These are phyloP conservation scores for Helianthus annuus DNA, from an alignment of 129 eudicot species.

Conservation along the genomic window DNA sequence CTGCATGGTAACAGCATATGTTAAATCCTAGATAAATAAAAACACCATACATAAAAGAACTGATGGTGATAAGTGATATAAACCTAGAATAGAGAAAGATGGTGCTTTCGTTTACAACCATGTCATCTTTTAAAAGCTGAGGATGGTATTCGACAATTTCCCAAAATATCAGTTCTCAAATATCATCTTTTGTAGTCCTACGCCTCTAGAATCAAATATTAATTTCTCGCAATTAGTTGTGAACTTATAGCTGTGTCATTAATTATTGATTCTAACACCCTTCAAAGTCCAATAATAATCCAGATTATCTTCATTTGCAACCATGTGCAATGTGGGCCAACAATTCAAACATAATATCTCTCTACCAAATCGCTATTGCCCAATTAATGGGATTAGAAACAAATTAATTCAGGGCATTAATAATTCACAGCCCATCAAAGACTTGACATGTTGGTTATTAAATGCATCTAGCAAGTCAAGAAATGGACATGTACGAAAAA, in stretches of 20 bases:
- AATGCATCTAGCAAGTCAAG: conserved; percentile 26
- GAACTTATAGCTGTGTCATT: not conserved
- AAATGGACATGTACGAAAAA: conserved; percentile 20
- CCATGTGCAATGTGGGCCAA: conserved; percentile 7
- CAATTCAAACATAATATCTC: conserved; percentile 6
- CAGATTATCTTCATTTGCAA: not conserved
- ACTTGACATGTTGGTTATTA: conserved; percentile 14
- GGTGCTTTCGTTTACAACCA: no score
- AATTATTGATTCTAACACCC: not conserved
- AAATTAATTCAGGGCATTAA: conserved; percentile 32
- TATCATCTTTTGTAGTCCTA: no score
- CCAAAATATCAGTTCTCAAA: no score
- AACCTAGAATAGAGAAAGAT: no score
- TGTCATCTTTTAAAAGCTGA: no score
- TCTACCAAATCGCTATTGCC: conserved; percentile 15
- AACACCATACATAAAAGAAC: no score
- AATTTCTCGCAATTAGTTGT: not conserved
- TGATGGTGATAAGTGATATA: no score
- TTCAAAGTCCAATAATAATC: not conserved
- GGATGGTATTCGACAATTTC: no score
- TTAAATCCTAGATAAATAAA: no score
- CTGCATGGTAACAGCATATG: no score
- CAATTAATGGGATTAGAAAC: conserved; percentile 28
- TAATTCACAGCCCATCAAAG: conserved; percentile 17
- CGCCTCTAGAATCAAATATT: not conserved